Percentiles rank a stretch among this genome's conserved stretches.
Evolutionary conservation across 768 basidiomycete genomes (phyloP).

Genomic region (Boletus reticuloceps): DNA sequence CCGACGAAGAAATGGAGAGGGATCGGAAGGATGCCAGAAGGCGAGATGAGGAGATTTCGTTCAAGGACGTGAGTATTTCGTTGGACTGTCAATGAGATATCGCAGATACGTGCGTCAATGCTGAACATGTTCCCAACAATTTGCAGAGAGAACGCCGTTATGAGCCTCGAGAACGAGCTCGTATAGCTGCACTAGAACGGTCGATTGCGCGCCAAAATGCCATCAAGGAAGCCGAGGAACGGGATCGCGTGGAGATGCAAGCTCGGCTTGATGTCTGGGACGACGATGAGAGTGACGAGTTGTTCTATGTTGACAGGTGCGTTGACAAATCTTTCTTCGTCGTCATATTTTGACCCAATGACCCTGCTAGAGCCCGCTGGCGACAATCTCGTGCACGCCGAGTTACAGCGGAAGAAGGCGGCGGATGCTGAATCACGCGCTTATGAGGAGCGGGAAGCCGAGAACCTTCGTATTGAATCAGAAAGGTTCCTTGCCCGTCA

Average conservation of each 20-base stretch:
- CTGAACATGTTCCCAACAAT: constrained; percentile 3
- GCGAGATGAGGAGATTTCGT: constrained; percentile 80
- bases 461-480: constrained; percentile 84
- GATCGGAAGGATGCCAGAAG: constrained; percentile 74
- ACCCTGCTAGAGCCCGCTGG: constrained; percentile 69
- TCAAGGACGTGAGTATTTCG: constrained; percentile 69
- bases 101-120: not conserved
- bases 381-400: constrained; percentile 69
- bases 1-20: constrained; percentile 86
- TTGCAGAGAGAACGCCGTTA: constrained; percentile 88
- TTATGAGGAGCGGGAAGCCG: constrained; percentile 83
- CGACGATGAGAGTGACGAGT: constrained; percentile 89
- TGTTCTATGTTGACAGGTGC: constrained; percentile 90
- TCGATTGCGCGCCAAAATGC: constrained; percentile 69
- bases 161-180: constrained; percentile 82
- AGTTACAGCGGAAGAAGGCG: constrained; percentile 72
- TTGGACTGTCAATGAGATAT: not conserved
- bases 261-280: constrained; percentile 86
- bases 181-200: constrained; percentile 75
- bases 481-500: constrained; percentile 92
- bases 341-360: not conserved
- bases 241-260: constrained; percentile 77
- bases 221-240: constrained; percentile 73
- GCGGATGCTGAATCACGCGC: constrained; percentile 81
- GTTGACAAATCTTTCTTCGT: constrained; percentile 20